Conservation (phyloP, 495 filamentous ascomycete genomes). For the Aspergillus kassunensis region DNA sequence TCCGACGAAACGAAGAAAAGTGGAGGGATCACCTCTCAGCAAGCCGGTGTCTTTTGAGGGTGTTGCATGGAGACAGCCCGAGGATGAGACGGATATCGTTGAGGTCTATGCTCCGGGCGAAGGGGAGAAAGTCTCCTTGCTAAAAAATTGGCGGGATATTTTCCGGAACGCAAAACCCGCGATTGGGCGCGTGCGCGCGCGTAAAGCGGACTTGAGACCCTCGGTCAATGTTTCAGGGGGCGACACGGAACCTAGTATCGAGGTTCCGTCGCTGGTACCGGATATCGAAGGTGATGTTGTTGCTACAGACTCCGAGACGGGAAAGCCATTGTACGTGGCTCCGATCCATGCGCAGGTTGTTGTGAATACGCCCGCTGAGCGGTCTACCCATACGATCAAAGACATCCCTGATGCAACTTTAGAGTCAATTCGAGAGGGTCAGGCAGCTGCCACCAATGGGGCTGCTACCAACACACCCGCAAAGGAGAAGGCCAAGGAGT, state of each 20-base stretch:
- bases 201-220: slow-evolving; percentile 7
- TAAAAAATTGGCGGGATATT: slow-evolving; percentile 51
- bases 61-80: slow-evolving; percentile 37
- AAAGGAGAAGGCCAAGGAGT: neutral
- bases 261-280: slow-evolving; percentile 1
- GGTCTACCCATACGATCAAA: slow-evolving; percentile 9
- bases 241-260: neutral
- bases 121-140: slow-evolving; percentile 41
- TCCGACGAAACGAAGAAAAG: slow-evolving; percentile 7
- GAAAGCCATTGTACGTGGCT: neutral
- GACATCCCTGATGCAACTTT: slow-evolving; percentile 14
- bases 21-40: neutral
- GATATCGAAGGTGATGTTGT: slow-evolving; percentile 1
- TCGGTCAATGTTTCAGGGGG: neutral
- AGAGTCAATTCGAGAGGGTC: neutral
- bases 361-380: slow-evolving; percentile 1
- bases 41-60: slow-evolving; percentile 34
- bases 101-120: slow-evolving; percentile 37
- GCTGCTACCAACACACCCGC: neutral
- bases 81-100: slow-evolving; percentile 24
- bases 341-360: slow-evolving; percentile 8
- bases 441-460: neutral
- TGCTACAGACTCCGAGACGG: neutral
- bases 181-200: slow-evolving; percentile 24
- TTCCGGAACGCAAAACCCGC: slow-evolving; percentile 39